phyloP scores from a whole-genome alignment of 2,329 filamentous ascomycete species.

The Lecanicillium sp. region DNA sequence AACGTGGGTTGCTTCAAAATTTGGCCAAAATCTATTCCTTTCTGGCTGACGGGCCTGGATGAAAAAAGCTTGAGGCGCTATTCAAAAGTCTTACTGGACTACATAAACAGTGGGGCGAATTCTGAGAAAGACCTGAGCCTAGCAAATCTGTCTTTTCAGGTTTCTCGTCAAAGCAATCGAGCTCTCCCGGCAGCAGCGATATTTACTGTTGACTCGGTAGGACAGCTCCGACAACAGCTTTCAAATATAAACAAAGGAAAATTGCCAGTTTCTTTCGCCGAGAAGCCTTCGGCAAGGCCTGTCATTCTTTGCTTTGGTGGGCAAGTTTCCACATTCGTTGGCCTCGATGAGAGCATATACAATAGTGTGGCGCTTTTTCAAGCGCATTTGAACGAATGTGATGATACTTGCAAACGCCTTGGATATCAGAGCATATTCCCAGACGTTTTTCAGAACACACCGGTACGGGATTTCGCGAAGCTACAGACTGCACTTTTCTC shows the following conservation, averaged over 20 bases:
- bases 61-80: constrained; percentile 1
- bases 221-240: background rate
- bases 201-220: background rate
- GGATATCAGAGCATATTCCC: constrained; percentile 26
- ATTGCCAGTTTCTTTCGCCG: background rate
- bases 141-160: background rate
- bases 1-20: no score
- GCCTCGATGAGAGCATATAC: constrained; percentile 26
- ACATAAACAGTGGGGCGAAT: no score
- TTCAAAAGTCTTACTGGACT: background rate
- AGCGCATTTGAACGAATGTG: constrained; percentile 13
- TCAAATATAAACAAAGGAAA: background rate
- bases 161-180: background rate
- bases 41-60: constrained; percentile 12
- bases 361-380: constrained; percentile 21
- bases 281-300: constrained; percentile 16
- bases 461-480: constrained; percentile 20
- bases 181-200: background rate
- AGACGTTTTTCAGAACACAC: constrained; percentile 23
- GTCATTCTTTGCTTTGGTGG: constrained; percentile 29
- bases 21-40: background rate
- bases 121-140: background rate
- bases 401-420: constrained; percentile 2
- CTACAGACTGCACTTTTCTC: constrained; percentile 37
- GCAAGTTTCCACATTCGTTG: constrained; percentile 26